Base-by-base conservation (phyloP, 768 basidiomycete genomes). In the Roridomyces roridus region DNA sequence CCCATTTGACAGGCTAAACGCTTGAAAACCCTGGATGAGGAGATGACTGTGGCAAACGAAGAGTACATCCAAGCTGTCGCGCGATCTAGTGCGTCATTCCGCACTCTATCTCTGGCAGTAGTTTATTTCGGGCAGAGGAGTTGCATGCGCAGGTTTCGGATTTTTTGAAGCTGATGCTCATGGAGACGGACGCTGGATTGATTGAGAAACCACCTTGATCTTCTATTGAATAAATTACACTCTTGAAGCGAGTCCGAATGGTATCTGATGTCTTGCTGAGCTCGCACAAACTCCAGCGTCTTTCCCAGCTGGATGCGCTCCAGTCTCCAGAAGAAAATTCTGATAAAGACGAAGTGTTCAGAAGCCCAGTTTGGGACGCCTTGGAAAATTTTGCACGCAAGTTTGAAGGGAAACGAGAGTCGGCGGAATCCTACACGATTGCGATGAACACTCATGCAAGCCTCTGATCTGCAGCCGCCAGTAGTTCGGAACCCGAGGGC, bases 31-130 rank as follows among this genome's bases (percentile, higher is more conserved):
- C 71, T 95, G 4, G 90, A 95, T 68, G 76, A 79, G 4, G 86
- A 92, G 68, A 88, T 93, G 85, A 72, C 77, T 10, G 63, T 72
- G 5, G 91, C 86, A 0, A 95, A 96, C 65, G 81, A 79, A 26
- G 92, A 95, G 52, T 96, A 96, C 61, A 70, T 80, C 7, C 76
- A 75, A 23, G 91, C 91, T 1, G 84, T 96, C 3, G 77, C 83
- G 51, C 85, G 89, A 52, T 88, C 92, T 1, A 92, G 93, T 93
- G 47, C 68, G 89, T 82, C n/a, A n/a, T 23, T 23, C 17, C 11
- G 31, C 7, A 9, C 20, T 39, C 23, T 9, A 6, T 47, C 34
- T 35, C 53, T 41, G 14, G 2, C 14, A 23, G 18, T 12, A 1
- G 29, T 29, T 1, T 44, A 10, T 41, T 15, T 31, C n/a, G 36